phyloP scores from a whole-genome alignment of 2,329 filamentous ascomycete species.

The Rhynchosporium agropyri region DNA sequence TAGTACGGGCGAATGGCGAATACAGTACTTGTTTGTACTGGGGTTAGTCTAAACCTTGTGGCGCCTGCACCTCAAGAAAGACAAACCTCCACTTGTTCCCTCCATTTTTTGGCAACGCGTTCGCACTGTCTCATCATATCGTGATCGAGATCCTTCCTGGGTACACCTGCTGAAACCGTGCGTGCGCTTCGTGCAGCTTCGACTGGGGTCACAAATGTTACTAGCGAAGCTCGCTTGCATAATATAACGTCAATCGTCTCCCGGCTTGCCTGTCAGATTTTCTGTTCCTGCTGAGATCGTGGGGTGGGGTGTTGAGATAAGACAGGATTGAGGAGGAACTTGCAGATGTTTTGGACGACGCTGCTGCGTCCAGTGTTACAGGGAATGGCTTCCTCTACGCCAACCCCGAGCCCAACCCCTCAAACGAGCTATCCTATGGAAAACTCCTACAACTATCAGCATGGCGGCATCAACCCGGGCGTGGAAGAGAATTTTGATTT shows the following conservation, averaged over 20 bases:
- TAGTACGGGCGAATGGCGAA: neutral
- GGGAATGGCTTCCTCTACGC: slow-evolving; percentile 8
- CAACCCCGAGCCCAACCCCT: slow-evolving; percentile 4
- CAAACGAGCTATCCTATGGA: slow-evolving; percentile 28
- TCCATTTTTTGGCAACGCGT: neutral
- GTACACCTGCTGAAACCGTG: slow-evolving; percentile 10
- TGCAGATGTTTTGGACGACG: neutral
- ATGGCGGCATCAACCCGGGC: slow-evolving; percentile 32
- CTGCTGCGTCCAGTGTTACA: neutral
- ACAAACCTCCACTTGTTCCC: neutral
- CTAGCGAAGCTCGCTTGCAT: slow-evolving; percentile 10
- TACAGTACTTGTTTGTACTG: neutral
- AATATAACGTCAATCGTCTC: slow-evolving; percentile 2
- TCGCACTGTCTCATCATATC: neutral
- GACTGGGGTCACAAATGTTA: neutral
- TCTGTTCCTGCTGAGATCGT: neutral
- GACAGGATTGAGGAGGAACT: neutral
- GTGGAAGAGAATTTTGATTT: slow-evolving; percentile 28
- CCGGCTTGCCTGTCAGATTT: neutral
- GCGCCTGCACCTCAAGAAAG: slow-evolving; percentile 8
- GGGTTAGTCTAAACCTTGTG: neutral
- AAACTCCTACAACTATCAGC: slow-evolving; percentile 30
- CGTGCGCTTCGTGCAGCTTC: slow-evolving; percentile 5
- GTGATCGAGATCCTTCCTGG: neutral
- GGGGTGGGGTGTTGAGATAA: neutral